These are phyloP conservation scores for Suhomyces wounanorum DNA, from an alignment of 1,139 yeast species.

Conservation along the genomic window DNA sequence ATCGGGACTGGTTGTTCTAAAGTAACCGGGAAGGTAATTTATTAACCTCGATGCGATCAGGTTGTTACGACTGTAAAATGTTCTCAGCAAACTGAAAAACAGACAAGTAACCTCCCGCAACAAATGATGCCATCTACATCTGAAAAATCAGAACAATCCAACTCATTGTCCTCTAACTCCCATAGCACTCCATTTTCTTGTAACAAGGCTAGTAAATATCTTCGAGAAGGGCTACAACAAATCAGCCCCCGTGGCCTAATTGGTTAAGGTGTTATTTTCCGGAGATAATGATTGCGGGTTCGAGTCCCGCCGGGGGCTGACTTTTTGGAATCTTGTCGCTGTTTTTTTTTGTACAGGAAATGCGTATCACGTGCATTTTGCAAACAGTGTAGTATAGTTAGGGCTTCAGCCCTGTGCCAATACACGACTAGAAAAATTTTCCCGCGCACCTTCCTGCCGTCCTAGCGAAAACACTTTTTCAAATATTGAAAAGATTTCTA, in stretches of 20 bases:
- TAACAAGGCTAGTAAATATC: neutral
- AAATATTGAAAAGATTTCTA: conserved; percentile 12
- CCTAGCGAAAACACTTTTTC: conserved; percentile 12
- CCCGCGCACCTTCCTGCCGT: conserved; percentile 13
- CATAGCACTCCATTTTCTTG: neutral
- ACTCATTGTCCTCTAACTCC: no score
- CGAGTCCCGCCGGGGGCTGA: conserved; percentile 59
- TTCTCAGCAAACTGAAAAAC: no score
- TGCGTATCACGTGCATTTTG: conserved; percentile 3
- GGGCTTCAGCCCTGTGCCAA: conserved; percentile 26
- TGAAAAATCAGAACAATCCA: no score
- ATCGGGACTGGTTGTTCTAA: no score
- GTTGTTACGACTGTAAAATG: no score
- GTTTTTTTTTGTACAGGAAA: neutral
- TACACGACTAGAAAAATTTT: conserved; percentile 18
- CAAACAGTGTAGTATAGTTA: conserved; percentile 2
- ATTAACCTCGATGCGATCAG: no score
- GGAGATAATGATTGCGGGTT: conserved; percentile 60
- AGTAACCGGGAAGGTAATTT: no score
- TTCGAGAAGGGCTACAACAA: conserved; percentile 1
- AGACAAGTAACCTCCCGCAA: no score
- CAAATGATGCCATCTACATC: no score
- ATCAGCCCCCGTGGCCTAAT: conserved; percentile 55
- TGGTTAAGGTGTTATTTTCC: conserved; percentile 59
- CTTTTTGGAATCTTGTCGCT: conserved; percentile 12